Evolutionary conservation across 2,329 filamentous ascomycete genomes (phyloP).

Genomic region (Claviceps sp.): DNA sequence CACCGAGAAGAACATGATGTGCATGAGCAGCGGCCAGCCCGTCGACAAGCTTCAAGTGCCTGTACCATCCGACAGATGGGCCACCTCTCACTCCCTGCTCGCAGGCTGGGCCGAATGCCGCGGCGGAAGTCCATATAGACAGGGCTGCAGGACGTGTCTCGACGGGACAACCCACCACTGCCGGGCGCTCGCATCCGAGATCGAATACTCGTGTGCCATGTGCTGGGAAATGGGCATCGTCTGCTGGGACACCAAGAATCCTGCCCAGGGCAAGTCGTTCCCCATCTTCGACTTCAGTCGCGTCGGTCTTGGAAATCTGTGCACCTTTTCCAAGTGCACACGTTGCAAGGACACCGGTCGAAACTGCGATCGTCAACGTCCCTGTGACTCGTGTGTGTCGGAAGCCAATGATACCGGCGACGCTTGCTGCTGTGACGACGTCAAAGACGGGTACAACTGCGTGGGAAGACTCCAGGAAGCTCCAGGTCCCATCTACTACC

Average conservation of each 20-base stretch:
- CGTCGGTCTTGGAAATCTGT: constrained; percentile 18
- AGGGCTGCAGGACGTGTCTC: constrained; percentile 8
- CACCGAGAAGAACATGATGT: constrained; percentile 6
- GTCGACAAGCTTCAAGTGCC: constrained; percentile 4
- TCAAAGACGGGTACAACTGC: constrained; percentile 7
- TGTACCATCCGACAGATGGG: constrained; percentile 8
- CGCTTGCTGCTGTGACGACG: constrained; percentile 5
- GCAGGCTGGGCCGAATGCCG: constrained; percentile 10
- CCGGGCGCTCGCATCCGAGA: constrained; percentile 6
- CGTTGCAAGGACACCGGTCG: constrained; percentile 11
- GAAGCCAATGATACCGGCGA: not conserved
- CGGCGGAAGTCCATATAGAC: constrained; percentile 7
- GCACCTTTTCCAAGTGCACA: constrained; percentile 14
- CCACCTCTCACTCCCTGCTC: constrained; percentile 3
- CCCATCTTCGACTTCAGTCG: constrained; percentile 17
- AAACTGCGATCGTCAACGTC: constrained; percentile 23
- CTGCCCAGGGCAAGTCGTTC: constrained; percentile 3
- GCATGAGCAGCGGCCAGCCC: constrained; percentile 9
- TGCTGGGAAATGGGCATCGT: constrained; percentile 19
- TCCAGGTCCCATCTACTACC: constrained; percentile 22
- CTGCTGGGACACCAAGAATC: constrained; percentile 8
- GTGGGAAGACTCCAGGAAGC: constrained; percentile 6
- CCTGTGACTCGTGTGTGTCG: constrained; percentile 21
- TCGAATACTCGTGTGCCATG: constrained; percentile 11
- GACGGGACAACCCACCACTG: constrained; percentile 9